These are phyloP conservation scores for Pisolithus thermaeus DNA, from an alignment of 1,284 basidiomycete species.

Conservation along the genomic window DNA sequence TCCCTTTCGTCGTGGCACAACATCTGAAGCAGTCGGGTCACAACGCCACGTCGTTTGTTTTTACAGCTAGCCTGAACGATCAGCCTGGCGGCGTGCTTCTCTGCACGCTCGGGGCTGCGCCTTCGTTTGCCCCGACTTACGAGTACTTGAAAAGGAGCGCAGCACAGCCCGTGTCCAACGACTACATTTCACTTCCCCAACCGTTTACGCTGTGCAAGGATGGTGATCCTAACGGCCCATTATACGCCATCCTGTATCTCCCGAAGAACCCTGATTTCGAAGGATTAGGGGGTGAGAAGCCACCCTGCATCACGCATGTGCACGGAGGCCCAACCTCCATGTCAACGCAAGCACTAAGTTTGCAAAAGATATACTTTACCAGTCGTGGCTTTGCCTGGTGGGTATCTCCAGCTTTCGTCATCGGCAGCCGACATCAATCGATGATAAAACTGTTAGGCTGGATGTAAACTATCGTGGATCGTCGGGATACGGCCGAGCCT, in stretches of 20 bases:
- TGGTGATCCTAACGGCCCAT: not conserved
- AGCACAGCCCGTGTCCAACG: constrained; percentile 8
- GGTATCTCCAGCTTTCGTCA: not conserved
- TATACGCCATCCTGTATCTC: constrained; percentile 7
- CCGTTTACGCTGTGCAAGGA: not conserved
- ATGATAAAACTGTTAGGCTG: not conserved
- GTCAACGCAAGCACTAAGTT: constrained; percentile 4
- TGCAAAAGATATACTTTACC: constrained; percentile 10
- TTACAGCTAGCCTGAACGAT: constrained; percentile 1
- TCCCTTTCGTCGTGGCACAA: constrained; percentile 41
- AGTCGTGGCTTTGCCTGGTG: constrained; percentile 13
- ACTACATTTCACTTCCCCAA: constrained; percentile 12
- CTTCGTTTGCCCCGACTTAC: too few relatives aligned
- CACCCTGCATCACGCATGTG: constrained; percentile 8
- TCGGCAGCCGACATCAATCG: not conserved
- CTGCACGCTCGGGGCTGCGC: constrained; percentile 1
- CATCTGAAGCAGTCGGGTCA: constrained; percentile 34
- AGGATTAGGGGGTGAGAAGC: constrained; percentile 3
- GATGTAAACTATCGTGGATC: constrained; percentile 23
- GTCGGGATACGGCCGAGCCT: constrained; percentile 17
- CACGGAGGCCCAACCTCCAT: constrained; percentile 11
- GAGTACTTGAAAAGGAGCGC: too few relatives aligned
- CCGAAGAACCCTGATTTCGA: constrained; percentile 8
- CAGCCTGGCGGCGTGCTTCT: constrained; percentile 5
- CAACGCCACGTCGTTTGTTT: constrained; percentile 3